Evolutionary conservation across 495 filamentous ascomycete genomes (phyloP).

Genomic region (Zalerion maritima): DNA sequence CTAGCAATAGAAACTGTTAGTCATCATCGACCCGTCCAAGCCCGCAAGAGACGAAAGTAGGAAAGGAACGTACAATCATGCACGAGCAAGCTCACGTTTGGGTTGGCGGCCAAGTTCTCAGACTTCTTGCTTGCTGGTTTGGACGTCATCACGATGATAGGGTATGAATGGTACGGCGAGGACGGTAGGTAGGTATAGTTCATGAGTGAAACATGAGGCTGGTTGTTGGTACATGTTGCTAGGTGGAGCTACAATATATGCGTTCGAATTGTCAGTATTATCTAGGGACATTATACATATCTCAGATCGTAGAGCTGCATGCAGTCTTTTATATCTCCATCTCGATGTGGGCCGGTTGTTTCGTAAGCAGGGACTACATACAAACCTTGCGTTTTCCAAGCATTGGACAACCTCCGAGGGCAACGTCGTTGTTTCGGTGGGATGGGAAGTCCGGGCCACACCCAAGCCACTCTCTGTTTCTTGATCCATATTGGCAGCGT

Average conservation of each 20-base stretch:
- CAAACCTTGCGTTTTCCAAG: constrained; percentile 88
- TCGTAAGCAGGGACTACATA: constrained; percentile 31
- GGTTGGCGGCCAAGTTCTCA: constrained; percentile 72
- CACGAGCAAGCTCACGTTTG: constrained; percentile 83
- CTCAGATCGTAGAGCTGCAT: neutral
- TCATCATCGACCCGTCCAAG: too few species aligned
- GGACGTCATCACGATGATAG: constrained; percentile 86
- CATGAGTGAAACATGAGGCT: constrained; percentile 93
- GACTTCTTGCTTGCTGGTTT: constrained; percentile 82
- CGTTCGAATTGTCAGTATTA: constrained; percentile 1
- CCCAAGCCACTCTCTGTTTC: too few species aligned
- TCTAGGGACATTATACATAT: neutral
- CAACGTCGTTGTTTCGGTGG: constrained; percentile 50
- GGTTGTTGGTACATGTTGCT: constrained; percentile 68
- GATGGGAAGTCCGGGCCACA: too few species aligned
- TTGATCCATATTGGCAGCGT: too few species aligned
- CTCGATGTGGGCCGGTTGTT: too few species aligned
- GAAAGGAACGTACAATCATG: constrained; percentile 67
- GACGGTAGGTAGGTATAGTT: constrained; percentile 94
- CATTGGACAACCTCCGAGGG: constrained; percentile 78
- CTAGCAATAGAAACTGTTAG: too few species aligned
- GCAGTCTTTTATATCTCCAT: too few species aligned
- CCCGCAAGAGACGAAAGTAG: too few species aligned
- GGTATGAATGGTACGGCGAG: constrained; percentile 55
- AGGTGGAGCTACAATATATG: constrained; percentile 61